Evolutionary conservation across 1,139 yeast species (phyloP).

Genomic region (Hansenula sp.): DNA sequence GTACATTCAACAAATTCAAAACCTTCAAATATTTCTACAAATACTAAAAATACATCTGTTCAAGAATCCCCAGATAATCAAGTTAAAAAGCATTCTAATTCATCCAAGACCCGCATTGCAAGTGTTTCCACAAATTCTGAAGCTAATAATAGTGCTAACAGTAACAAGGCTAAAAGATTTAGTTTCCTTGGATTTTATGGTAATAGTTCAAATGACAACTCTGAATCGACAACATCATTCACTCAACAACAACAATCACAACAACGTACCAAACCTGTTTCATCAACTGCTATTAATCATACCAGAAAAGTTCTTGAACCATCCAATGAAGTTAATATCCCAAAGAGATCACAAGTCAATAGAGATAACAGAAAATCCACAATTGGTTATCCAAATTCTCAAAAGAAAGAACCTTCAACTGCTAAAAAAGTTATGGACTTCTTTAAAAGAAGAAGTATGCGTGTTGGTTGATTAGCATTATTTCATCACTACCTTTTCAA

Average conservation of each 20-base stretch:
- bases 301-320: conserved; percentile 20
- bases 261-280: background rate
- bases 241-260: conserved; percentile 2
- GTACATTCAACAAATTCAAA: conserved; percentile 11
- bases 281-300: conserved; percentile 4
- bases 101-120: conserved; percentile 3
- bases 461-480: conserved; percentile 16
- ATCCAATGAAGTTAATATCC: conserved; percentile 20
- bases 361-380: conserved; percentile 15
- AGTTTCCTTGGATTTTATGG: conserved; percentile 25
- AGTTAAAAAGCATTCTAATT: conserved; percentile 12
- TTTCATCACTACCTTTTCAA: no score
- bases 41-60: conserved; percentile 14
- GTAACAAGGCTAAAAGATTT: conserved; percentile 25
- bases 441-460: conserved; percentile 70
- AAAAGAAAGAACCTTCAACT: conserved; percentile 57
- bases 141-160: background rate
- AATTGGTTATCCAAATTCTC: conserved; percentile 21
- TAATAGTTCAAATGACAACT: conserved; percentile 2
- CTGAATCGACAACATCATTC: conserved; percentile 2
- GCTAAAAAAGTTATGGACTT: conserved; percentile 79
- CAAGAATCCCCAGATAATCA: conserved; percentile 10
- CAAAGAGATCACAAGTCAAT: conserved; percentile 1
- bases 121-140: background rate
- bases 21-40: conserved; percentile 10